A percentile compares a stretch with the other conserved stretches of the same genome.
Evolutionary conservation across 2,329 filamentous ascomycete species (phyloP).

Genomic region (Exophiala sideris): DNA sequence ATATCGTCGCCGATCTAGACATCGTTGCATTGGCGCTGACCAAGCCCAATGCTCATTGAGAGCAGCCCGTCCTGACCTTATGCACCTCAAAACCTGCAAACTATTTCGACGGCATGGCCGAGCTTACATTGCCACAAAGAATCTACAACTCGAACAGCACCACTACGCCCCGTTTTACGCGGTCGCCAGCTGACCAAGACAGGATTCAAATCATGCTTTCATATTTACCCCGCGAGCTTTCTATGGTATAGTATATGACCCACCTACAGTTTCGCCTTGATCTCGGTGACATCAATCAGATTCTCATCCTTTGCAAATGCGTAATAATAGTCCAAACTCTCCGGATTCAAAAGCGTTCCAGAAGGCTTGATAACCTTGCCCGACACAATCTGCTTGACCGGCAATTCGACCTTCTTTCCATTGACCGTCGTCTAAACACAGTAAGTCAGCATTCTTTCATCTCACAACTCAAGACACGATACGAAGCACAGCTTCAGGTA

Average conservation of each 20-base stretch:
- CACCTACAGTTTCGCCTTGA: slow-evolving; percentile 20
- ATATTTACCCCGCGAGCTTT: neutral
- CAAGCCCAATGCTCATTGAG: too few relatives aligned
- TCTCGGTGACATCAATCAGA: slow-evolving; percentile 23
- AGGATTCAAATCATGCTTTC: too few relatives aligned
- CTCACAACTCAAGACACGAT: neutral
- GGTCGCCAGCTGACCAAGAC: too few relatives aligned
- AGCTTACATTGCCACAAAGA: too few relatives aligned
- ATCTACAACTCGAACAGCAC: too few relatives aligned
- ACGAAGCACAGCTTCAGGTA: neutral
- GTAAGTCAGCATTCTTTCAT: neutral
- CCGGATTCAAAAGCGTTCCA: slow-evolving; percentile 72
- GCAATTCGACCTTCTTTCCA: slow-evolving; percentile 79
- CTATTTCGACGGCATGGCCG: too few relatives aligned
- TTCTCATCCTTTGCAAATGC: slow-evolving; percentile 72
- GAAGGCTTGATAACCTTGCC: slow-evolving; percentile 71
- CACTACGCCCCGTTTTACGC: too few relatives aligned
- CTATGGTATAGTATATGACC: neutral
- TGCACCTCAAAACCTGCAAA: too few relatives aligned
- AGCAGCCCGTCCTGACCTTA: too few relatives aligned
- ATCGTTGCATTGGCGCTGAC: too few relatives aligned
- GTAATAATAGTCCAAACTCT: slow-evolving; percentile 74
- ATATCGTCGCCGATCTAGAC: too few relatives aligned
- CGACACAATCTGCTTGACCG: slow-evolving; percentile 79
- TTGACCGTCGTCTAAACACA: slow-evolving; percentile 68